These are phyloP conservation scores for Cubamyces lactineus DNA, from an alignment of 768 basidiomycete genomes.

Conservation along the genomic window DNA sequence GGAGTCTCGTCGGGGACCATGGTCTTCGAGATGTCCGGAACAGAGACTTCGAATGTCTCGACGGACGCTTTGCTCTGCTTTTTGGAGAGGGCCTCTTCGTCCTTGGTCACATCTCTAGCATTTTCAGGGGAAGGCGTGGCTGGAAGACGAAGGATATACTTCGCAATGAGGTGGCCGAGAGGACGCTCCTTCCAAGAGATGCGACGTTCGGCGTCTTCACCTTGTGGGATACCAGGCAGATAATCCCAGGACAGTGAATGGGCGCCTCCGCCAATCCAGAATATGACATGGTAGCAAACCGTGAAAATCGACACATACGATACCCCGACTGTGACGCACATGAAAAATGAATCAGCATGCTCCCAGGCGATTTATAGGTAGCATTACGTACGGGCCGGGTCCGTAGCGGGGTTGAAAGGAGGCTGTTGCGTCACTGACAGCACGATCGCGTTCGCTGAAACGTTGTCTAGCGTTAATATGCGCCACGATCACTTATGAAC, in stretches of 20 bases:
- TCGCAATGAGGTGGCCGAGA: conserved; percentile 33
- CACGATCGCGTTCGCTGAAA: conserved; percentile 47
- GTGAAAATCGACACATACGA: conserved; percentile 48
- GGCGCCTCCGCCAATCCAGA: conserved; percentile 43
- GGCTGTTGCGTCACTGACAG: conserved; percentile 44
- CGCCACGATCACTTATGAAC: not conserved
- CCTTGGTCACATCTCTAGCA: not conserved
- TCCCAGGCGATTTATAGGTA: conserved; percentile 4
- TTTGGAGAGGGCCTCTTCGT: conserved; percentile 7
- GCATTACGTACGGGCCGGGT: conserved; percentile 40
- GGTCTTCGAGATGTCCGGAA: not conserved
- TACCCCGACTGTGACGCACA: conserved; percentile 29
- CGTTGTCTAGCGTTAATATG: not conserved
- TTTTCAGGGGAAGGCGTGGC: not conserved
- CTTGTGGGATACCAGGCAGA: conserved; percentile 38
- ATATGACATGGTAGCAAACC: conserved; percentile 41
- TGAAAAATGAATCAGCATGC: not conserved
- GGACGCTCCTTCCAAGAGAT: conserved; percentile 39
- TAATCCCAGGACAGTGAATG: conserved; percentile 41
- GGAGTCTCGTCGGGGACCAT: conserved; percentile 7
- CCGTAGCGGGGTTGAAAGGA: conserved; percentile 46
- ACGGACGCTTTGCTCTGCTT: conserved; percentile 8
- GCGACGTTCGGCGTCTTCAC: conserved; percentile 37
- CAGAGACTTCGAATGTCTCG: conserved; percentile 11
- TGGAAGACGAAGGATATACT: conserved; percentile 22